Base-by-base conservation (phyloP, 148 eudicot species). In the Camellia granthamiana region DNA sequence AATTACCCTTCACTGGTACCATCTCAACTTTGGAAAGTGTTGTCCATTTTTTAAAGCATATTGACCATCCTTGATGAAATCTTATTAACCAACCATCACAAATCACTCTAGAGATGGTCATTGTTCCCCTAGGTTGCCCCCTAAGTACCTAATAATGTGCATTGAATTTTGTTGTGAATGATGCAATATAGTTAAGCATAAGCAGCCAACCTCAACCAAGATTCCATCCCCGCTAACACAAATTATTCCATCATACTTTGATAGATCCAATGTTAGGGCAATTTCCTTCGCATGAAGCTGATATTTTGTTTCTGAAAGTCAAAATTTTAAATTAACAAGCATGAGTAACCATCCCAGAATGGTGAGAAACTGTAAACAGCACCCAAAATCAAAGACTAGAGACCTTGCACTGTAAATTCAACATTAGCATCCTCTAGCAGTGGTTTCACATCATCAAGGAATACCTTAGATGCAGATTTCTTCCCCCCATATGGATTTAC, bases 181-280 rank as follows among this genome's bases (percentile, higher is more conserved):
- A 42, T 38, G 44, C 23, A 47, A 18, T 8, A 44, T 14, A 54
- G 52, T 0, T 61, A 16, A 8, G 69, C 63, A 82, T 51, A 75
- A 80, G 74, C 66, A 79, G 61, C 82, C 77, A 79, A 95, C 98
- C 97, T 95, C 98, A 79, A 91, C 99, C 74, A 95, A 82, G 75
- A 90, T 79, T 72, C 98, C 98, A 86, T 95, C 99, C 55, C 99
- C 99, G 75, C 99, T 92, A 70, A 95, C 95, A 82, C 99, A 95
- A 84, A 93, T 88, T 76, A 95, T 79, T 55, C 99, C 99, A 81
- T 95, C 99, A 84, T 90, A 93, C 83, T 86, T 84, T 21, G 87
- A 78, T 64, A 95, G 90, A 84, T 95, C 99, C 82, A 95, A 81
- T 52, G 82, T 79, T 67, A 65, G 81, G 74, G 86, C 97, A 76